Base-by-base conservation (phyloP, 768 basidiomycete species). In the Hirschioporus abietinus region DNA sequence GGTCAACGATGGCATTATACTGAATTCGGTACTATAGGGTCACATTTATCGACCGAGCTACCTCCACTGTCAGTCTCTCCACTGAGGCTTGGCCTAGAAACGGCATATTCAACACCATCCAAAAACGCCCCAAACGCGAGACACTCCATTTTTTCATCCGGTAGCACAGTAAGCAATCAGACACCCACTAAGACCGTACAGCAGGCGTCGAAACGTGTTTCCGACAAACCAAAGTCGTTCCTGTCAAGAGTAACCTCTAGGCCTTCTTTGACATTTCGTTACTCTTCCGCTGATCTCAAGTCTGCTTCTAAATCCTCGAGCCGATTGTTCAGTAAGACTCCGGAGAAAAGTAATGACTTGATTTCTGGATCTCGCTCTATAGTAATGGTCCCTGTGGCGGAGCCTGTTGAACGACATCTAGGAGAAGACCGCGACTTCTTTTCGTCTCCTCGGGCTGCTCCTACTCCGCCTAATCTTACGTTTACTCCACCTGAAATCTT, bases 241-340 rank as follows among this genome's bases (percentile, higher is more conserved):
- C 17, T 61, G 24, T 61, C 60, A 34, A 61, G 30, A 61, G 30
- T 61, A 4, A 61, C 60, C 30, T 61, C 60, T 9, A 25, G 60
- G 24, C 60, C 60, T 3, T 61, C 24, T 23, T 34, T 61, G 60
- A 25, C 60, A 25, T 61, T 34, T 34, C 60, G 60, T 25, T 25
- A 34, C 60, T 61, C 60, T 25, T 61, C 60, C 30, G 60, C 60
- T 25, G 60, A 61, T 61, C 30, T 61, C 25, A 61, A 34, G 60
- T 61, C 42, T 52, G 42, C 42, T 52, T 52, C 42, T 20, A 52
- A 52, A 52, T 52, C 42, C 42, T 52, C 42, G 42, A 52, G 42
- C 42, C 60, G 60, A 18, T 8, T 34, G 9, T 25, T 34, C 23
- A 61, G 9, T 8, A 61, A 17, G 24, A 25, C 30, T 24, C 60